Evolutionary conservation across 306 rosid species (phyloP), one percentile per base, ranked within the genome.

Genomic region (Astragalus membranaceus): DNA sequence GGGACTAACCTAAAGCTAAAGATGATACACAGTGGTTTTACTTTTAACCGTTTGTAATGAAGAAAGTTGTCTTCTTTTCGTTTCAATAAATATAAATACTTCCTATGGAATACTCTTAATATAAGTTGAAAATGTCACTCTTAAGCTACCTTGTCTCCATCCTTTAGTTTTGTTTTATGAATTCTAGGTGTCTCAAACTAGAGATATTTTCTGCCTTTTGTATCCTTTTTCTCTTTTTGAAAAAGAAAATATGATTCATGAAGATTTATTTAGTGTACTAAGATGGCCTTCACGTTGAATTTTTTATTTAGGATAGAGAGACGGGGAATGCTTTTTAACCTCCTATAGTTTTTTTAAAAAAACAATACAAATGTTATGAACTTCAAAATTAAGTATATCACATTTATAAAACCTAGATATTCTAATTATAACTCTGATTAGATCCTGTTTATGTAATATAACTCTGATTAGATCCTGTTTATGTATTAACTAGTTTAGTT

Each of bases 1-100:
- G 89, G 89, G 78, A 88, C 83, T 79, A 77, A 79, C 80, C 82
- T 77, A 86, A 91, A 87, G 97, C 59, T 82, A 79, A 80, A 85
- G 83, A 60, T 60, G 29, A 3, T 35, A 48, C 70, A 66, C 36
- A 53, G 13, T 50, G 50, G 30, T 35, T 58, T 44, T 13, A 20
- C 62, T 67, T 81, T 83, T 71, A 15, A 15, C 10, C 62, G 76
- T 64, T 69, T 80, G 96, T 87, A 63, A 71, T 20, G 74, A 72
- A 72, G 87, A 93, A 88, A 84, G 43, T 56, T 86, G 91, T 88
- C 91, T 52, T 49, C 51, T 72, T 71, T 74, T 53, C 6, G 39
- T 74, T 73, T 64, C 51, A 64, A 63, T 69, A 49, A 39, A 47
- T 35, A n/a, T n/a, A n/a, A n/a, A 56, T 37, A 68, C 47, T 57